Evolutionary conservation across 495 filamentous ascomycete genomes (phyloP).

Genomic region (Xylaria longipes): DNA sequence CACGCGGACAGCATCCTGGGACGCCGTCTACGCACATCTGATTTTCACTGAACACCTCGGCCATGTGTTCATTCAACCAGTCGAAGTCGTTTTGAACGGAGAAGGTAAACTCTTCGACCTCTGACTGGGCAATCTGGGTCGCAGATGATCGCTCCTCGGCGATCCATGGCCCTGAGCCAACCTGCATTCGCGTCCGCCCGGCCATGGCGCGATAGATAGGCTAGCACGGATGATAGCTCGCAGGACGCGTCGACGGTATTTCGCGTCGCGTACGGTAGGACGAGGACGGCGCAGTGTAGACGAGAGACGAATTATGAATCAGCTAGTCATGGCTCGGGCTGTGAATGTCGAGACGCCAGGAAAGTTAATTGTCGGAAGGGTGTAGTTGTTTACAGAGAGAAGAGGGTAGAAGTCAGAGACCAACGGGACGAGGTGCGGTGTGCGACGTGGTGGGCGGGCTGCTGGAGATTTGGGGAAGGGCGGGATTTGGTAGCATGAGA

Average conservation of each 20-base stretch:
- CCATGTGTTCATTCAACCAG: slow-evolving; percentile 98
- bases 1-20: not conserved
- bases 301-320: slow-evolving; percentile 23
- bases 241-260: slow-evolving; percentile 34
- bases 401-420: not conserved
- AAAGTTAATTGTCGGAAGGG: not conserved
- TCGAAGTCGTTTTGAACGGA: slow-evolving; percentile 89
- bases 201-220: slow-evolving; percentile 53
- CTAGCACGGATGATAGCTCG: not conserved
- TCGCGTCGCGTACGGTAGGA: slow-evolving; percentile 31
- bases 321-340: slow-evolving; percentile 34
- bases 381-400: slow-evolving; percentile 8
- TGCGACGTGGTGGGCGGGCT: slow-evolving; percentile 10
- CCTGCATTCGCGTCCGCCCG: slow-evolving; percentile 56
- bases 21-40: slow-evolving; percentile 67
- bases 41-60: slow-evolving; percentile 85
- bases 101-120: slow-evolving; percentile 88
- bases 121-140: slow-evolving; percentile 58
- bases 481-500: not conserved
- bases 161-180: slow-evolving; percentile 62
- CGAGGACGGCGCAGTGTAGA: not conserved
- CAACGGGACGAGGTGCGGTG: slow-evolving; percentile 7
- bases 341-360: not conserved
- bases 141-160: slow-evolving; percentile 58
- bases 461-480: not conserved